Evolutionary conservation across 441 rosid genomes (phyloP), one percentile per base, ranked within the genome.

Genomic region (Arabidopsis lyrata): DNA sequence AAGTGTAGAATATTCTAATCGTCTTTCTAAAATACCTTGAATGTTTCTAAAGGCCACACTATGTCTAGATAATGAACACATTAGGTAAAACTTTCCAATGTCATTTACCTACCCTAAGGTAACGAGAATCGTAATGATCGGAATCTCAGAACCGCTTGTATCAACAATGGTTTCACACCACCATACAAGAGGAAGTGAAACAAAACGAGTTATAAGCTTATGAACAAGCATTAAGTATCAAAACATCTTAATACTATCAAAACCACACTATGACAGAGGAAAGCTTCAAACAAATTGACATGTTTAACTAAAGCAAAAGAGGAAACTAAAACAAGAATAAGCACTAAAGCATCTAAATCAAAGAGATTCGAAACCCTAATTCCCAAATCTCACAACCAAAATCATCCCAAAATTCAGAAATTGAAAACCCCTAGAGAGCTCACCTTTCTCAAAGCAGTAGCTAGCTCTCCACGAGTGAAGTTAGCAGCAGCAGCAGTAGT

Each of bases 361-460:
- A 45, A 62, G 50, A 44, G n/a, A 35, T 6, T 50, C 45, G 0
- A 52, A 55, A 54, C 35, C 64, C 63, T 22, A 41, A 61, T 20
- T 20, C 42, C 35, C 13, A 2, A 60, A 74, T 35, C 65, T 60
- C 65, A 15, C 45, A 41, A 39, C 45, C 44, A 39, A 39, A 39
- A 39, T 12, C 38, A 55, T 0, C 8, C 24, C 24, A 31, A 63
- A n/a, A 32, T n/a, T 22, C 58, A 5, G 20, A 48, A 49, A 65
- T 18, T 1, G 27, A 16, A 48, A 64, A 66, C 67, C 55, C 69
- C 35, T 44, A 73, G 45, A 73, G 45, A 52, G 29, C 56, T 62
- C 29, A 92, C 99, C 97, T 95, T 95, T 63, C 98, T 85, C 85
- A 90, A 81, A 54, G 99, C 98, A 49, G 99, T 83, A 27, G 99